Evolutionary conservation across 2,329 filamentous ascomycete species (phyloP).

Genomic region (Helminthosporium solani): DNA sequence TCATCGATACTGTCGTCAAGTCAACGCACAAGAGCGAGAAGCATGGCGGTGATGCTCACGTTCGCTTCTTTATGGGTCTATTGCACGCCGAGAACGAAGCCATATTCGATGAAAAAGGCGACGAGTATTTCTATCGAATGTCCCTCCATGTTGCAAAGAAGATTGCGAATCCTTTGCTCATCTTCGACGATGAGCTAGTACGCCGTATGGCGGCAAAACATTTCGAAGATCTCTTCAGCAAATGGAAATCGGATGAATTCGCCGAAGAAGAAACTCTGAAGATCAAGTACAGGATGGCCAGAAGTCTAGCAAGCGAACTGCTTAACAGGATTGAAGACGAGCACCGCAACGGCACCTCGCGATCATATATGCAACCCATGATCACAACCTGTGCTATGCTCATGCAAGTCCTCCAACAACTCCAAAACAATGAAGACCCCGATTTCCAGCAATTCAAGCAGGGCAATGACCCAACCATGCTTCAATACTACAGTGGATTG

Average conservation of each 20-base stretch:
- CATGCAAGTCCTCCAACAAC: conserved; percentile 17
- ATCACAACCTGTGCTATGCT: conserved; percentile 23
- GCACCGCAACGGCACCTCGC: conserved; percentile 22
- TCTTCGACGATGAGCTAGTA: conserved; percentile 32
- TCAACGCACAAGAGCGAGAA: conserved; percentile 18
- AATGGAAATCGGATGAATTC: conserved; percentile 14
- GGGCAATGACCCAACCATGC: conserved; percentile 22
- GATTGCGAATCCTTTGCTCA: conserved; percentile 27
- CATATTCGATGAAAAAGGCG: conserved; percentile 17
- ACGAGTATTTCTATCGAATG: conserved; percentile 24
- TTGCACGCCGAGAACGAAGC: conserved; percentile 23
- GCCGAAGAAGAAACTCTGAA: conserved; percentile 14
- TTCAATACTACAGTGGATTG: conserved; percentile 27
- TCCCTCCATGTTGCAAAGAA: conserved; percentile 18
- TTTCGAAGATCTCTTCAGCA: conserved; percentile 25
- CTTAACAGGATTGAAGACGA: conserved; percentile 26
- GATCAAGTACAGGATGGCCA: conserved; percentile 23
- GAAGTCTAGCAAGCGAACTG: conserved; percentile 20
- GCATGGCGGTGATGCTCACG: conserved; percentile 24
- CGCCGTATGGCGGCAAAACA: conserved; percentile 22
- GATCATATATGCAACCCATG: conserved; percentile 27
- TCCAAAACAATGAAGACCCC: conserved; percentile 24
- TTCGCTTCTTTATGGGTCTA: conserved; percentile 31
- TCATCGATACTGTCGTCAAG: conserved; percentile 26
- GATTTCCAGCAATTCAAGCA: conserved; percentile 20